Conservation (phyloP, 2,329 filamentous ascomycete genomes). For the Aureobasidium lini region DNA sequence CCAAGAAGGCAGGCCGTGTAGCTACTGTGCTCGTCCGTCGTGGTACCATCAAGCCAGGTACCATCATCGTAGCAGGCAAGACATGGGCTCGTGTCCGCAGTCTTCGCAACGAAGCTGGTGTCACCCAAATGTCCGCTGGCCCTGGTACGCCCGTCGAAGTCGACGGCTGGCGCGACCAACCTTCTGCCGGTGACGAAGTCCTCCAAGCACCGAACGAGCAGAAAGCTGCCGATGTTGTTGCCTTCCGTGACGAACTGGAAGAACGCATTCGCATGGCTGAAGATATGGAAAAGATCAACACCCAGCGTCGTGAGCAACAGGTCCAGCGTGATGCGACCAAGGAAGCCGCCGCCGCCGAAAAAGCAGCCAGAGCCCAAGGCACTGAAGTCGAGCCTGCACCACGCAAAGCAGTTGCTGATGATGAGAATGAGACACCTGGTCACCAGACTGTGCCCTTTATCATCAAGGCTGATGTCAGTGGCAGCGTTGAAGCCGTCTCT, state of each 20-base stretch:
- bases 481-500: slow-evolving; percentile 84
- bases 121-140: slow-evolving; percentile 61
- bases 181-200: slow-evolving; percentile 77
- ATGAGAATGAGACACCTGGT: slow-evolving; percentile 39
- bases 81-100: slow-evolving; percentile 83
- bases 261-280: slow-evolving; percentile 58
- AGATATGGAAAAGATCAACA: slow-evolving; percentile 72
- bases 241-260: slow-evolving; percentile 64
- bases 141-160: slow-evolving; percentile 89
- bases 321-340: slow-evolving; percentile 57
- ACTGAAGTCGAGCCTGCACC: slow-evolving; percentile 10
- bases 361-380: slow-evolving; percentile 24
- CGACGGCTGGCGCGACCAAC: slow-evolving; percentile 87
- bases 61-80: slow-evolving; percentile 78
- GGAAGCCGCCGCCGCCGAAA: slow-evolving; percentile 31
- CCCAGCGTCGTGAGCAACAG: slow-evolving; percentile 49
- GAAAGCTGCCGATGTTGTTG: slow-evolving; percentile 68
- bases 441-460: slow-evolving; percentile 66
- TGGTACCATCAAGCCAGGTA: slow-evolving; percentile 73
- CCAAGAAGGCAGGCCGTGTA: slow-evolving; percentile 75
- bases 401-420: slow-evolving; percentile 22
- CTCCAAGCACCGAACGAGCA: slow-evolving; percentile 74
- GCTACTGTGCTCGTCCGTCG: slow-evolving; percentile 85
- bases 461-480: slow-evolving; percentile 86
- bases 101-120: slow-evolving; percentile 77